phyloP scores from a whole-genome alignment of 2,329 filamentous ascomycete genomes.

The Fusarium pseudograminearum region DNA sequence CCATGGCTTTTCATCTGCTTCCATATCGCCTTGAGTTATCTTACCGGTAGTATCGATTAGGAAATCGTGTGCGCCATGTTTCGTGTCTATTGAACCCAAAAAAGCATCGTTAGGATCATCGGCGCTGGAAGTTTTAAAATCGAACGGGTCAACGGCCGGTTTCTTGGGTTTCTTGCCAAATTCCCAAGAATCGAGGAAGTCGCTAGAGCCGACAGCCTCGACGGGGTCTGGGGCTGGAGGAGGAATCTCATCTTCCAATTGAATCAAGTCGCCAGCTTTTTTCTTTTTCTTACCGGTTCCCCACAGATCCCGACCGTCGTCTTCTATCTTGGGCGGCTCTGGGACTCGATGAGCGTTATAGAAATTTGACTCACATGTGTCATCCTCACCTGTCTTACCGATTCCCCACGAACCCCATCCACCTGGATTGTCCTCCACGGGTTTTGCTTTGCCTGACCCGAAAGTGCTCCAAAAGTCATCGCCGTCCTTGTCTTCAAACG shows the following conservation, averaged over 20 bases:
- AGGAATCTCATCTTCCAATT: slow-evolving; percentile 51
- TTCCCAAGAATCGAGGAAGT: slow-evolving; percentile 69
- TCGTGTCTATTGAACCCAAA: slow-evolving; percentile 54
- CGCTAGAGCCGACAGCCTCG: slow-evolving; percentile 57
- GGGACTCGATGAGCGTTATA: slow-evolving; percentile 23
- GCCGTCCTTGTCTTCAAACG: slow-evolving; percentile 33
- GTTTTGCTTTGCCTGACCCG: slow-evolving; percentile 43
- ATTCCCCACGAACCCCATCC: slow-evolving; percentile 45
- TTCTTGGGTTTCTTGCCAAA: slow-evolving; percentile 64
- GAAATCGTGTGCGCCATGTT: slow-evolving; percentile 63
- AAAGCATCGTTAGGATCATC: slow-evolving; percentile 59
- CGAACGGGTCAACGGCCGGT: slow-evolving; percentile 44
- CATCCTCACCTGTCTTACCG: slow-evolving; percentile 44
- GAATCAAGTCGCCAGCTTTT: slow-evolving; percentile 52
- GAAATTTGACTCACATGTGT: slow-evolving; percentile 29
- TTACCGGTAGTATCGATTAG: slow-evolving; percentile 59
- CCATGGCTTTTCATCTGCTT: slow-evolving; percentile 59
- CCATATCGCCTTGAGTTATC: slow-evolving; percentile 59
- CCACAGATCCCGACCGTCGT: slow-evolving; percentile 48
- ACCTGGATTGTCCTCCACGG: slow-evolving; percentile 32
- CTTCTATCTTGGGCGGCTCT: slow-evolving; percentile 31
- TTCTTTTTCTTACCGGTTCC: slow-evolving; percentile 55
- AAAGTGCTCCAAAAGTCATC: slow-evolving; percentile 48
- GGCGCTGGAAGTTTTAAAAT: slow-evolving; percentile 56
- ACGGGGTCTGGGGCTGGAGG: slow-evolving; percentile 48